phyloP scores from a whole-genome alignment of 2,329 filamentous ascomycete genomes.

The Pseudopithomyces maydicus region DNA sequence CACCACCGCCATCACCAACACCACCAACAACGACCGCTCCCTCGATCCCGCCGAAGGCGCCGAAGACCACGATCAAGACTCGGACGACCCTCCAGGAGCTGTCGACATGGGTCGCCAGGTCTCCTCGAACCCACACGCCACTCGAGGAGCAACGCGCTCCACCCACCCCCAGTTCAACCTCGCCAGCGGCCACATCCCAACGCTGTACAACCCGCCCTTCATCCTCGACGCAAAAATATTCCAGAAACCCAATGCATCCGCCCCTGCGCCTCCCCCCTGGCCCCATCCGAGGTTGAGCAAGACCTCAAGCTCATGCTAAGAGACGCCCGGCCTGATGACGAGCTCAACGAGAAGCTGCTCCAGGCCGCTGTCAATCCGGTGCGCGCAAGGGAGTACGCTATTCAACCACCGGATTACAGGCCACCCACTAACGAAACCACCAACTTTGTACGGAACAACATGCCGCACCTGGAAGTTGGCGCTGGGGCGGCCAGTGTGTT shows the following conservation, averaged over 20 bases:
- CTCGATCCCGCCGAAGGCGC: constrained; percentile 46
- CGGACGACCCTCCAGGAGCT: constrained; percentile 48
- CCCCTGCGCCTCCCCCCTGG: constrained; percentile 53
- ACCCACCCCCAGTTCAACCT: constrained; percentile 55
- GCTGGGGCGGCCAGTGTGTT: constrained; percentile 10
- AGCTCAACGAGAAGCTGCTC: constrained; percentile 45
- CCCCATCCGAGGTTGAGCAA: constrained; percentile 51
- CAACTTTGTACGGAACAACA: constrained; percentile 30
- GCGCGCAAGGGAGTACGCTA: constrained; percentile 16
- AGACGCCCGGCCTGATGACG: constrained; percentile 44
- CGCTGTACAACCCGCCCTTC: constrained; percentile 49
- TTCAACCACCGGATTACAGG: constrained; percentile 39
- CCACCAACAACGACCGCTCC: constrained; percentile 43
- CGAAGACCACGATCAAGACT: constrained; percentile 40
- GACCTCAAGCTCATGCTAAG: constrained; percentile 56
- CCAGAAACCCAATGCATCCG: constrained; percentile 53
- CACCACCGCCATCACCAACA: constrained; percentile 41
- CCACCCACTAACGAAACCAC: constrained; percentile 41
- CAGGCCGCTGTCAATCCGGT: constrained; percentile 39
- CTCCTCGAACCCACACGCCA: constrained; percentile 62
- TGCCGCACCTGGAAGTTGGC: constrained; percentile 41
- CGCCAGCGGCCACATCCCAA: constrained; percentile 48
- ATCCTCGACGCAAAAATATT: constrained; percentile 53
- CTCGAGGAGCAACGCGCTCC: constrained; percentile 56
- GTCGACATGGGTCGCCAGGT: constrained; percentile 66